Conservation (phyloP, 495 filamentous ascomycete species). For the Penicillium atrosanguineum region DNA sequence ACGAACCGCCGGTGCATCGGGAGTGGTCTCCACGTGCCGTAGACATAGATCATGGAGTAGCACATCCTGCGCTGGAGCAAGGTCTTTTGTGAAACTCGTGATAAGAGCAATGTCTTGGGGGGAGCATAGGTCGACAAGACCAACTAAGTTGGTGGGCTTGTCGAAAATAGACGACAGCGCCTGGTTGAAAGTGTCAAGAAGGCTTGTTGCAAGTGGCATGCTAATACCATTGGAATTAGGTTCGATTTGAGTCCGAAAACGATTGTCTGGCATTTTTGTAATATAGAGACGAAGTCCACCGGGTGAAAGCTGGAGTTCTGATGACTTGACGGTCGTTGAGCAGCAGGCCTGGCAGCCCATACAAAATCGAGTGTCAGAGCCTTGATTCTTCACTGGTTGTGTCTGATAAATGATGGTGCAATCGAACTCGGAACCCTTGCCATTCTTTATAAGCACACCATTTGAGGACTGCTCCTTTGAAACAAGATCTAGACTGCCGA, state of each 20-base stretch:
- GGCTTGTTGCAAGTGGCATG: constrained; percentile 13
- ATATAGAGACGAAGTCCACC: constrained; percentile 11
- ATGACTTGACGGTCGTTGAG: not conserved
- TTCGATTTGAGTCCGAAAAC: constrained; percentile 10
- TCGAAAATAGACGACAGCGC: constrained; percentile 11
- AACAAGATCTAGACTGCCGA: not conserved
- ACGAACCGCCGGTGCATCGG: constrained; percentile 9
- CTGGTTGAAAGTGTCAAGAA: constrained; percentile 18
- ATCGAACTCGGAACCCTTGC: not conserved
- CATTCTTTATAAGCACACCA: not conserved
- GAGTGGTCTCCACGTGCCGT: not conserved
- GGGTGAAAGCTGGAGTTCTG: not conserved
- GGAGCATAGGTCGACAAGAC: constrained; percentile 12
- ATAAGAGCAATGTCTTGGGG: constrained; percentile 10
- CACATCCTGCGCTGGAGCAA: constrained; percentile 10
- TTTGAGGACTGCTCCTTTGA: not conserved
- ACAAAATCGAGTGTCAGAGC: not conserved
- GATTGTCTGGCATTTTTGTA: constrained; percentile 3
- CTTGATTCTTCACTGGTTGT: not conserved
- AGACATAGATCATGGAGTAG: constrained; percentile 1
- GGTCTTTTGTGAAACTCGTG: constrained; percentile 4
- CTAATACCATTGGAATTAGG: not conserved
- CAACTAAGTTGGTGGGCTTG: constrained; percentile 1
- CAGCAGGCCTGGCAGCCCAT: constrained; percentile 8
- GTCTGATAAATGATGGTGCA: constrained; percentile 9